Conservation (phyloP, 257 asterid species). For the Mitragyna speciosa region DNA sequence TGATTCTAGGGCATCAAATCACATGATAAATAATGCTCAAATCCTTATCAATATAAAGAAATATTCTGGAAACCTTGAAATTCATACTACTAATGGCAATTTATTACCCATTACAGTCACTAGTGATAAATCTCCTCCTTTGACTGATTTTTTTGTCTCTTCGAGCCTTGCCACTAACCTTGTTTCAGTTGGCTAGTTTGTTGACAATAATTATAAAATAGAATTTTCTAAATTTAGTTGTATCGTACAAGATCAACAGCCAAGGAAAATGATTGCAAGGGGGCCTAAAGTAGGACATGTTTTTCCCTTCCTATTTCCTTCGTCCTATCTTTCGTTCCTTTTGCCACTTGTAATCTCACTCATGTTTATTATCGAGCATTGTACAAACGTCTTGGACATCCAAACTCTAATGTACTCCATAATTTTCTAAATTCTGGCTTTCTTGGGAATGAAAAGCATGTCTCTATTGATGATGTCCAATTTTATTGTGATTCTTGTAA, state of each 20-base stretch:
- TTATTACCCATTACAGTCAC: not conserved
- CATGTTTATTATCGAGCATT: not conserved
- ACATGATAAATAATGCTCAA: too few relatives aligned
- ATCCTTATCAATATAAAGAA: not conserved
- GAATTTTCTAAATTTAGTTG: too few relatives aligned
- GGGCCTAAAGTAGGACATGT: too few relatives aligned
- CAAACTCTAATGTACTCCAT: not conserved
- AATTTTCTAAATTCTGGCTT: not conserved
- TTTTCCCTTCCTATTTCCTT: not conserved
- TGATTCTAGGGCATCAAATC: not conserved
- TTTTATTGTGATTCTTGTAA: not conserved
- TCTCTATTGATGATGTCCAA: not conserved
- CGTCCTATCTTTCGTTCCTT: not conserved
- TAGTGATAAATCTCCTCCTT: slow-evolving; percentile 1
- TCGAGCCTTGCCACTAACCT: too few relatives aligned
- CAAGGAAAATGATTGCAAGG: too few relatives aligned
- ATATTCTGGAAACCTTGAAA: slow-evolving; percentile 3
- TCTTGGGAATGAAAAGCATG: not conserved
- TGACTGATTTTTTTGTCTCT: slow-evolving; percentile 3
- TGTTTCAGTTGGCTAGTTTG: not conserved
- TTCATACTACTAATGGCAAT: not conserved
- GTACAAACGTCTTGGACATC: slow-evolving; percentile 6
- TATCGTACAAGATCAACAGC: too few relatives aligned
- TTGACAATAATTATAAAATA: not conserved
- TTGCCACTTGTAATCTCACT: not conserved